Percentiles rank a stretch among this genome's conserved stretches.
Evolutionary conservation across 495 filamentous ascomycete genomes (phyloP).

Genomic region (Elasticomyces elasticus): DNA sequence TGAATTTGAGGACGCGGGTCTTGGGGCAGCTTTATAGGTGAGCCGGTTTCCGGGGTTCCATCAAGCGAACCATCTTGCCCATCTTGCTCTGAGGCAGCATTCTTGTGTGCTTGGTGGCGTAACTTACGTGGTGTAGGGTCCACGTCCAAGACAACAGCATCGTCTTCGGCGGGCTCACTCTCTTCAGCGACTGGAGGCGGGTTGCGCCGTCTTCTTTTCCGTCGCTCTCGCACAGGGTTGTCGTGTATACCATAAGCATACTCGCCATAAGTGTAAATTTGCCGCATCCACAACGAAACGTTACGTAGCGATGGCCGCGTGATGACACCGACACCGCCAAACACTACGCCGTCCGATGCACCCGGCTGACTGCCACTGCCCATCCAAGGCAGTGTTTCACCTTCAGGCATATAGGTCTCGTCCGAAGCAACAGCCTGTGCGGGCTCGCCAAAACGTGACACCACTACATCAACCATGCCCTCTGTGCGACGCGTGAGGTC

Average conservation of each 20-base stretch:
- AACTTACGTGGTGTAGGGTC: neutral
- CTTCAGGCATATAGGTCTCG: neutral
- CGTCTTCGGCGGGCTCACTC: neutral
- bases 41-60: neutral
- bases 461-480: slow-evolving; percentile 72
- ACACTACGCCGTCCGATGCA: slow-evolving; percentile 70
- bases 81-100: neutral
- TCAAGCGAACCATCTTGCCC: neutral
- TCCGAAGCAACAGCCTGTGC: slow-evolving; percentile 11
- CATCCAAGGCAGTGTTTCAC: slow-evolving; percentile 48
- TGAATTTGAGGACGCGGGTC: slow-evolving; percentile 3
- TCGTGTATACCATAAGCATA: slow-evolving; percentile 72
- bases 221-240: slow-evolving; percentile 49
- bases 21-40: neutral
- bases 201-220: slow-evolving; percentile 23
- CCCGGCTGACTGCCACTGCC: slow-evolving; percentile 52
- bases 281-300: slow-evolving; percentile 73
- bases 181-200: neutral
- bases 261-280: slow-evolving; percentile 65
- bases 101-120: slow-evolving; percentile 2
- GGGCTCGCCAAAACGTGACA: slow-evolving; percentile 69
- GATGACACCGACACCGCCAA: slow-evolving; percentile 64
- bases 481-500: slow-evolving; percentile 57
- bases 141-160: neutral
- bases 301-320: slow-evolving; percentile 53